Percentiles rank a stretch among this genome's conserved stretches.
These are phyloP conservation scores for Termitomyces sp. DNA, from an alignment of 768 basidiomycete genomes.

Conservation along the genomic window DNA sequence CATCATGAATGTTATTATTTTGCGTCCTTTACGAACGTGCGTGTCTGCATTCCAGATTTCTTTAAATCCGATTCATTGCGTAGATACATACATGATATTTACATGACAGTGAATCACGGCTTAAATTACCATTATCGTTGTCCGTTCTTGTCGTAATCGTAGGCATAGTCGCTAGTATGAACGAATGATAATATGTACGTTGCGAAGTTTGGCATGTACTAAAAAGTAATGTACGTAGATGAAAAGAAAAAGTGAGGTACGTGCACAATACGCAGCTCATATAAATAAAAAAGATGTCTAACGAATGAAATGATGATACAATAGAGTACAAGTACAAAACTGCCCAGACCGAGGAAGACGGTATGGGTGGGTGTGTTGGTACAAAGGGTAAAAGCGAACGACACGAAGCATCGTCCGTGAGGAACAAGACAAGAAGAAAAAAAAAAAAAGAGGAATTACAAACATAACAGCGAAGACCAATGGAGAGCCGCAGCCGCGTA, in stretches of 20 bases:
- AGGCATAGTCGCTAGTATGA: background rate
- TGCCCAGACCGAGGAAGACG: background rate
- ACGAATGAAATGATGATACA: background rate
- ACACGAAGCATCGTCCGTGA: background rate
- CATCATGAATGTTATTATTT: no score
- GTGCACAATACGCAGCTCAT: background rate
- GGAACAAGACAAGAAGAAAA: background rate
- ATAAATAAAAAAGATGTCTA: background rate
- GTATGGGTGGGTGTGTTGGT: background rate
- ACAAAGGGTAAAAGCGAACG: background rate
- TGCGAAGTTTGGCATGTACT: background rate
- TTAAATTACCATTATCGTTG: background rate
- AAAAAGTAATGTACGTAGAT: background rate
- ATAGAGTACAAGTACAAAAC: background rate
- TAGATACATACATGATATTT: background rate
- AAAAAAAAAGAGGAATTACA: background rate
- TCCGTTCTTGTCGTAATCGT: background rate
- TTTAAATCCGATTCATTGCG: background rate
- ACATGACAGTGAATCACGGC: background rate
- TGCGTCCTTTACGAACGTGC: background rate
- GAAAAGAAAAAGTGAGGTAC: background rate
- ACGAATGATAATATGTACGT: background rate
- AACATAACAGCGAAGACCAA: background rate
- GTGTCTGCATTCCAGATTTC: background rate
- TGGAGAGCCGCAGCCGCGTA: background rate